These are phyloP conservation scores for Teratosphaeria viscida DNA, from an alignment of 2,329 filamentous ascomycete species.

Conservation along the genomic window DNA sequence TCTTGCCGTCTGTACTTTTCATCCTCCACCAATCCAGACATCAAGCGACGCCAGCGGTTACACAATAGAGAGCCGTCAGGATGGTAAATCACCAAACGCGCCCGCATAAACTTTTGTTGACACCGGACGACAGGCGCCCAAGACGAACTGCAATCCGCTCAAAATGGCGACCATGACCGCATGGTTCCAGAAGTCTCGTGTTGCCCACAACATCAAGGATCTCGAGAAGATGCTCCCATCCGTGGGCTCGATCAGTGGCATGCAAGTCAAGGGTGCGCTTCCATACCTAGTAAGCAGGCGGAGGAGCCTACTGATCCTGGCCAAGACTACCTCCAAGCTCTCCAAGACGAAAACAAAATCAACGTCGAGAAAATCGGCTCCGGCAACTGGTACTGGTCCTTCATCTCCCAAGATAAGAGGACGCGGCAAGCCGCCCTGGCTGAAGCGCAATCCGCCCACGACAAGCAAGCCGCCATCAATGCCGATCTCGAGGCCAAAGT, in stretches of 20 bases:
- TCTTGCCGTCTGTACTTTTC: not conserved
- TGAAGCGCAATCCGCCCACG: constrained; percentile 28
- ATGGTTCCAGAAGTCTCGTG: constrained; percentile 50
- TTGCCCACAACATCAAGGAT: constrained; percentile 56
- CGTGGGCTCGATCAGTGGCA: constrained; percentile 52
- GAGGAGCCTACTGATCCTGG: not conserved
- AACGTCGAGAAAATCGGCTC: constrained; percentile 59
- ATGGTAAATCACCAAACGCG: not conserved
- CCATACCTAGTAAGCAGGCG: too few relatives aligned
- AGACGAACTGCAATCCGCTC: constrained; percentile 45
- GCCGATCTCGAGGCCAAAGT: constrained; percentile 32
- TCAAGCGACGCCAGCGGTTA: not conserved
- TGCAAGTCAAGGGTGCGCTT: constrained; percentile 38
- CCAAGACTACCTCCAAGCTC: constrained; percentile 50
- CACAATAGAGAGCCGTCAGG: not conserved
- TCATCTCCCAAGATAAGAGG: constrained; percentile 48
- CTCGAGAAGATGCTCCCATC: constrained; percentile 54
- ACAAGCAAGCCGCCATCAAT: constrained; percentile 26
- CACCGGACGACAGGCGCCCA: constrained; percentile 36
- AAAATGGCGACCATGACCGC: constrained; percentile 49
- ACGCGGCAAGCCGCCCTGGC: constrained; percentile 30
- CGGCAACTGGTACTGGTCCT: constrained; percentile 65
- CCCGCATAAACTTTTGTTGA: not conserved
- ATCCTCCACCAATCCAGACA: not conserved
- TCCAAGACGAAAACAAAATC: constrained; percentile 52